A percentile compares a stretch with the other conserved stretches of the same genome.
These are phyloP conservation scores for Erodium moschatum DNA, from an alignment of 441 rosid genomes.

Conservation along the genomic window DNA sequence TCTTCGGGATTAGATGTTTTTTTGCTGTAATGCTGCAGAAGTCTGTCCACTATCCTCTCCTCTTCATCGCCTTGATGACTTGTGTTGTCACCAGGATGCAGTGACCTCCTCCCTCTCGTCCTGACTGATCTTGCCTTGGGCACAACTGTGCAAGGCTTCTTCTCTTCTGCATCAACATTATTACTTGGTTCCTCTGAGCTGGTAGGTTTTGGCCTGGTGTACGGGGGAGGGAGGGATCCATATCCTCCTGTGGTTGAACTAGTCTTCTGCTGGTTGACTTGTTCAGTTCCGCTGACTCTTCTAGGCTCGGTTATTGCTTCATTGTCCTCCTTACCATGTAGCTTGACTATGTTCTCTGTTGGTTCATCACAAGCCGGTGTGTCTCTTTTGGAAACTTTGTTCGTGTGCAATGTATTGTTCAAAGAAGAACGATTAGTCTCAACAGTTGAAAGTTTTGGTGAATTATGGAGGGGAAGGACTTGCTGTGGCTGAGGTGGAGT, in stretches of 20 bases:
- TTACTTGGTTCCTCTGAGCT: too few species aligned
- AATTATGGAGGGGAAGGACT: not conserved
- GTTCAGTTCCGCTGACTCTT: not conserved
- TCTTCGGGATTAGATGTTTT: too few species aligned
- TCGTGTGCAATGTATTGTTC: too few species aligned
- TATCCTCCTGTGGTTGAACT: not conserved
- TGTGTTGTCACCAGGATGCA: too few species aligned
- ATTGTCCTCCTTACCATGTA: not conserved
- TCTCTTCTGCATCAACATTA: not conserved
- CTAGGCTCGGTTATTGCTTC: not conserved
- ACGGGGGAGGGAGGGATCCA: slow-evolving; percentile 20
- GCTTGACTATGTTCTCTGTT: too few species aligned
- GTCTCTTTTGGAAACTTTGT: too few species aligned
- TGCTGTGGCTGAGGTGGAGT: slow-evolving; percentile 9
- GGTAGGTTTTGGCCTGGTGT: slow-evolving; percentile 9
- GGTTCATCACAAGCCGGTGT: too few species aligned
- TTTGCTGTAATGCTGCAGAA: too few species aligned
- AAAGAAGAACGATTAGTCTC: too few species aligned
- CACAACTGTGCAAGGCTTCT: too few species aligned
- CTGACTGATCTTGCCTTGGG: not conserved
- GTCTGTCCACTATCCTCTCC: not conserved
- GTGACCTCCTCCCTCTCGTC: not conserved
- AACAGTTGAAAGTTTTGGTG: too few species aligned
- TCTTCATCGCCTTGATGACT: slow-evolving; percentile 12
- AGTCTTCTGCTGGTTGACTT: not conserved